phyloP scores from a whole-genome alignment of 768 basidiomycete genomes.

The Mycena leptocephala region DNA sequence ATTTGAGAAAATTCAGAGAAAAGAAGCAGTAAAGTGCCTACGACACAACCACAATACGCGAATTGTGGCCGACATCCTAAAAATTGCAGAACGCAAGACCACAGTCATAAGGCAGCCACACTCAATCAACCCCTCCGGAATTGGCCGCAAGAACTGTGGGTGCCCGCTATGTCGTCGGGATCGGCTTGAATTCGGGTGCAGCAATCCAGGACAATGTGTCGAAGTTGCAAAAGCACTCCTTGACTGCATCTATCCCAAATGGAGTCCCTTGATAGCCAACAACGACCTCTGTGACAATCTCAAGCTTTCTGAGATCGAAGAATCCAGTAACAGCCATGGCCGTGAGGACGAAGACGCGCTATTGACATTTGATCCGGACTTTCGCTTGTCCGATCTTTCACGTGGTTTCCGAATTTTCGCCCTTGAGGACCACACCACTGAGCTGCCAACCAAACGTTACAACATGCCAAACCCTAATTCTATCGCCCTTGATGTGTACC shows the following conservation, averaged over 20 bases:
- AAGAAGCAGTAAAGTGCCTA: background rate
- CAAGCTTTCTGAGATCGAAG: background rate
- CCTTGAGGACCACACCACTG: background rate
- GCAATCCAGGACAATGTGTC: background rate
- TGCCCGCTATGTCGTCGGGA: slow-evolving; percentile 4
- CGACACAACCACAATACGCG: background rate
- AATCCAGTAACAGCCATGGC: background rate
- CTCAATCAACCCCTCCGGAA: slow-evolving; percentile 1
- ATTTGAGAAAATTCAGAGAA: too few species aligned
- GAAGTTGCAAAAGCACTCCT: too few species aligned
- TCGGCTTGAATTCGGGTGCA: background rate
- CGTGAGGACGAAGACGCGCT: background rate
- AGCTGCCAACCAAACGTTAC: background rate
- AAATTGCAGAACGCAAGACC: background rate
- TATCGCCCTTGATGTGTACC: background rate
- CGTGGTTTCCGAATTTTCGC: slow-evolving; percentile 16
- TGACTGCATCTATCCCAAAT: slow-evolving; percentile 2
- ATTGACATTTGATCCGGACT: slow-evolving; percentile 23
- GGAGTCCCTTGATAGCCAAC: background rate
- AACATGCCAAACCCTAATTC: background rate
- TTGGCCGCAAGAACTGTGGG: too few species aligned
- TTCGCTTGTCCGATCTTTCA: background rate
- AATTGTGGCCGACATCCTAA: background rate
- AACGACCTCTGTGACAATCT: slow-evolving; percentile 3
- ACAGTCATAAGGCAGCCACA: background rate